A percentile compares a stretch with the other conserved stretches of the same genome.
phyloP scores from a whole-genome alignment of 2,329 filamentous ascomycete genomes.

The Nothophoma quercina region DNA sequence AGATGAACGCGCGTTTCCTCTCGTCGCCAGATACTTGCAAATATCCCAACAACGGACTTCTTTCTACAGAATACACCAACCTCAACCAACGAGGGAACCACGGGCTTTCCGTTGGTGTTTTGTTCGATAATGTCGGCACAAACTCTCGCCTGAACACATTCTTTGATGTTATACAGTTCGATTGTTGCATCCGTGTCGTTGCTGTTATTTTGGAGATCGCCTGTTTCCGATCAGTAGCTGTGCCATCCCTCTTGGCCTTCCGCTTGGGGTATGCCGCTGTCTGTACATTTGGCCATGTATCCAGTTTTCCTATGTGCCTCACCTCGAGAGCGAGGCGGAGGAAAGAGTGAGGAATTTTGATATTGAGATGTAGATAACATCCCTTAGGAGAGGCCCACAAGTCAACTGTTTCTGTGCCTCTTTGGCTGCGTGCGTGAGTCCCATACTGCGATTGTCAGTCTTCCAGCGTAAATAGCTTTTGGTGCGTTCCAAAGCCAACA shows the following conservation, averaged over 20 bases:
- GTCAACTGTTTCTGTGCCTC: not conserved
- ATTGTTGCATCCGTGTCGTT: not conserved
- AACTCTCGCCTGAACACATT: not conserved
- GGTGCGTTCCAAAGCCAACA: not conserved
- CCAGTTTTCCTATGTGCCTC: conserved; percentile 4
- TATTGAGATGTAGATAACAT: conserved; percentile 1
- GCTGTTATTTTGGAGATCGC: not conserved
- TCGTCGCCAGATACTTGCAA: no score
- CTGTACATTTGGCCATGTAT: not conserved
- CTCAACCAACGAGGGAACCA: no score
- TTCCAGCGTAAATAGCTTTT: not conserved
- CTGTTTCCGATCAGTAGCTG: not conserved
- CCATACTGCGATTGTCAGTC: not conserved
- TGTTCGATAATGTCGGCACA: conserved; percentile 7
- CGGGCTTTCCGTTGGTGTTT: no score
- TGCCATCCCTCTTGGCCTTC: conserved; percentile 8
- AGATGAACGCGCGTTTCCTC: no score
- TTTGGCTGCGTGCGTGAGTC: not conserved
- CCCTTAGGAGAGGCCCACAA: conserved; percentile 1
- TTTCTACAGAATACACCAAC: no score
- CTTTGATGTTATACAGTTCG: not conserved
- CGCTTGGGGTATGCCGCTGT: not conserved
- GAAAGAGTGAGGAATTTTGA: conserved; percentile 1
- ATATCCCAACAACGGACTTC: no score
- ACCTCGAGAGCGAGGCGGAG: conserved; percentile 9